phyloP scores from a whole-genome alignment of 2,329 filamentous ascomycete genomes.

The Stagonosporopsis tanaceti region DNA sequence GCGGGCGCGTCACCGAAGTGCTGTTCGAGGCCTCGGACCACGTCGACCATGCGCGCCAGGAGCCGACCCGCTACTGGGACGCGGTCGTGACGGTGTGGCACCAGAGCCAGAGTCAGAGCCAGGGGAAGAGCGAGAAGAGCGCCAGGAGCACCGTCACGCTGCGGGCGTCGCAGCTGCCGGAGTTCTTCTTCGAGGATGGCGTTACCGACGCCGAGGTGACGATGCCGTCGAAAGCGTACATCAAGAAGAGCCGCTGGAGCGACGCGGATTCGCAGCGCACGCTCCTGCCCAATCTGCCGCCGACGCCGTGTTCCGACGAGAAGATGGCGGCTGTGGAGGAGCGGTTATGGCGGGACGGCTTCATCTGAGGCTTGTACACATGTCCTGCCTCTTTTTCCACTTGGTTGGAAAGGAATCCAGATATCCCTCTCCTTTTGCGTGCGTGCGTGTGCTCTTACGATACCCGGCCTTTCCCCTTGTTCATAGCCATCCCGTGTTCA shows the following conservation, averaged over 20 bases:
- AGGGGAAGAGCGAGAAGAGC: background rate
- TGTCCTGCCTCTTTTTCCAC: background rate
- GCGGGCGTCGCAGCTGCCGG: background rate
- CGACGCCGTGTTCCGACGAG: slow-evolving; percentile 2
- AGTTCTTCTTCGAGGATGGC: slow-evolving; percentile 13
- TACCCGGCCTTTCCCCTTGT: background rate
- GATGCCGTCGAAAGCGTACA: slow-evolving; percentile 2
- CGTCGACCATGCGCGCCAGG: slow-evolving; percentile 65
- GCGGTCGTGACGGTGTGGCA: slow-evolving; percentile 35
- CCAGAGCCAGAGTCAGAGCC: slow-evolving; percentile 2
- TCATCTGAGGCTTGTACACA: background rate
- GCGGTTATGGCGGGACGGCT: slow-evolving; percentile 1
- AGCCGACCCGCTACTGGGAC: slow-evolving; percentile 65
- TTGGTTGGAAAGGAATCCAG: too few relatives aligned
- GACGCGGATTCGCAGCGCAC: slow-evolving; percentile 4
- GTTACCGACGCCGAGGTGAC: background rate
- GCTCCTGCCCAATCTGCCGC: slow-evolving; percentile 1
- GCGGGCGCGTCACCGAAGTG: slow-evolving; percentile 58
- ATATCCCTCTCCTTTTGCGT: too few relatives aligned
- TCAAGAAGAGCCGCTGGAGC: slow-evolving; percentile 14
- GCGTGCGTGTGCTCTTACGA: background rate
- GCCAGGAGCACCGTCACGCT: background rate
- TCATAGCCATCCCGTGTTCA: too few relatives aligned
- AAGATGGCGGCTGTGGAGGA: slow-evolving; percentile 12
- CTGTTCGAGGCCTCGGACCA: slow-evolving; percentile 65